phyloP scores from a whole-genome alignment of 2,329 filamentous ascomycete genomes.

The Blastomyces parvus region DNA sequence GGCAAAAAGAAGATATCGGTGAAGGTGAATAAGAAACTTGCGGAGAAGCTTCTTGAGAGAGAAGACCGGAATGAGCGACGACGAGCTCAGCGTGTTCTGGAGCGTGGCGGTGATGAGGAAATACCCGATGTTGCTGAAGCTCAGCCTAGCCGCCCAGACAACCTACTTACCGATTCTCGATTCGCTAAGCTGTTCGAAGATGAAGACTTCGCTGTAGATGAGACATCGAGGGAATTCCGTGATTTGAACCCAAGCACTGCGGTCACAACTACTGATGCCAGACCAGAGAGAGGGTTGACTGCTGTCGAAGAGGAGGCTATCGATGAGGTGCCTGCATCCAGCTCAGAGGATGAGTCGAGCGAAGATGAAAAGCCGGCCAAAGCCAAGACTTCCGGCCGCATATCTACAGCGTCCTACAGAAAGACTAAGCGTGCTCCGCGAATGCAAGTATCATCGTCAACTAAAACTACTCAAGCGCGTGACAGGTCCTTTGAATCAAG shows the following conservation, averaged over 20 bases:
- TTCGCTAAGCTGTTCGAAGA: conserved; percentile 87
- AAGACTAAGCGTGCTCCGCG: conserved; percentile 43
- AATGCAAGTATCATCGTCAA: conserved; percentile 50
- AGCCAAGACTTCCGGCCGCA: conserved; percentile 33
- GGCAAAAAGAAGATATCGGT: conserved; percentile 80
- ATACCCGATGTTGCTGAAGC: conserved; percentile 24
- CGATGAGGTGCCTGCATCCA: conserved; percentile 41
- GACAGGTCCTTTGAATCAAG: conserved; percentile 51
- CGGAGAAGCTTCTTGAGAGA: conserved; percentile 51
- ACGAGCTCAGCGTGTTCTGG: conserved; percentile 39
- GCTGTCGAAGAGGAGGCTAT: conserved; percentile 54
- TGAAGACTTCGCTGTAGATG: conserved; percentile 85
- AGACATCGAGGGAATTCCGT: conserved; percentile 76
- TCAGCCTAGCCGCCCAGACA: conserved; percentile 22
- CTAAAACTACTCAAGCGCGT: conserved; percentile 32
- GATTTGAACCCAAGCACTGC: conserved; percentile 80
- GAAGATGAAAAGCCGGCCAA: conserved; percentile 24
- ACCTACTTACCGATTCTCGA: conserved; percentile 71
- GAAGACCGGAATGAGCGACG: conserved; percentile 47
- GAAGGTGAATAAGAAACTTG: conserved; percentile 73
- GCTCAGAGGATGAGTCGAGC: conserved; percentile 28
- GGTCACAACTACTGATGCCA: conserved; percentile 20
- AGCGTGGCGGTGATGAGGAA: conserved; percentile 48
- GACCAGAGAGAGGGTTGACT: conserved; percentile 45
- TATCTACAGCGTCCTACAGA: conserved; percentile 49